A percentile compares a stretch with the other conserved stretches of the same genome.
These are phyloP conservation scores for Chaetoceros tenuissimus DNA, from an alignment of 108 stramenopile genomes.

Conservation along the genomic window DNA sequence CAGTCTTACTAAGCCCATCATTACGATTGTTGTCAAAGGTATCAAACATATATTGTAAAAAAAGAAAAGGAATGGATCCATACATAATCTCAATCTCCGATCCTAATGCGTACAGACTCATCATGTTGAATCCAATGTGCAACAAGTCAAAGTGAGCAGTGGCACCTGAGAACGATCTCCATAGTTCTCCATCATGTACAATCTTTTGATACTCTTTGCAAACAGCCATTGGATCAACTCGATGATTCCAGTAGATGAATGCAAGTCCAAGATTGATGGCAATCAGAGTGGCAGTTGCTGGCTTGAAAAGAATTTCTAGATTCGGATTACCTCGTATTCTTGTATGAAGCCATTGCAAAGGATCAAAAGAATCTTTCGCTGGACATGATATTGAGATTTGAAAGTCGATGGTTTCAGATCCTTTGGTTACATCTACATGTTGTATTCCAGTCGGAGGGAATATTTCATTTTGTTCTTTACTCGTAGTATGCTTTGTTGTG, in stretches of 20 bases:
- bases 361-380: not conserved
- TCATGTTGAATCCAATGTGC: constrained; percentile 75
- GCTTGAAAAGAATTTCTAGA: constrained; percentile 21
- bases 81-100: constrained; percentile 38
- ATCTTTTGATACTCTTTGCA: constrained; percentile 33
- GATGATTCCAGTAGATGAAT: constrained; percentile 57
- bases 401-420: not conserved
- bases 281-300: constrained; percentile 36
- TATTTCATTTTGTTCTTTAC: too few species aligned
- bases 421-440: not conserved
- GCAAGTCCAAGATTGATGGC: constrained; percentile 44
- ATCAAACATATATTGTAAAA: constrained; percentile 58
- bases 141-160: constrained; percentile 76
- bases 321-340: constrained; percentile 26
- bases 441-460: not conserved
- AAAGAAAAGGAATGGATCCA: constrained; percentile 41
- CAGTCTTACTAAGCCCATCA: constrained; percentile 24
- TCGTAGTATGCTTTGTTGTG: too few species aligned
- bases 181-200: constrained; percentile 41
- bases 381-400: not conserved
- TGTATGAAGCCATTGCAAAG: constrained; percentile 10
- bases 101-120: constrained; percentile 54
- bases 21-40: constrained; percentile 38
- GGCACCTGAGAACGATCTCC: constrained; percentile 50
- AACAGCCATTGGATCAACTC: constrained; percentile 32